Evolutionary conservation across 2,329 filamentous ascomycete species (phyloP), one percentile per base, ranked within the genome.

Genomic region (Hymenoscyphus scutula): DNA sequence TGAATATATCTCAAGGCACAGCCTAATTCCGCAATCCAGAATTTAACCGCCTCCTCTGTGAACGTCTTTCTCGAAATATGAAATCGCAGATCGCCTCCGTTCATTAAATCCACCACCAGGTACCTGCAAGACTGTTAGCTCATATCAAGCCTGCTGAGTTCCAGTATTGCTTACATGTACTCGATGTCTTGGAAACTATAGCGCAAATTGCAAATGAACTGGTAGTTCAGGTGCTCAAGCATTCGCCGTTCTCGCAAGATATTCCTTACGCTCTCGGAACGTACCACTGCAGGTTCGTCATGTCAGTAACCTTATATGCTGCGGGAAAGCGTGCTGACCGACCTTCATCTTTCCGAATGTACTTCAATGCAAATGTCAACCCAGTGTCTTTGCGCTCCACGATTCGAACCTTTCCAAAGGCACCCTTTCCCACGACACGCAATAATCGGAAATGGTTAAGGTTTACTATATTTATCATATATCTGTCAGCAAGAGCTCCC

Each of bases 171-270:
- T 73, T 82, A 97, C 92, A 99, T 89, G 78, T 99, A 99, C 77
- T 99, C 95, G 71, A 98, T 92, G 77, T 99, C 95, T 78, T 99
- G 95, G 75, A 99, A 99, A 78, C 93, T 97, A 80, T 98, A 99
- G 72, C 95, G 90, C 81, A 99, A 81, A 77, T 99, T 99, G 81
- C 94, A 98, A 70, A 99, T 90, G 76, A 98, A 99, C 29, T 94
- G 92, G 74, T 99, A 95, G 76, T 97, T 97, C 72, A 99, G 84
- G 76, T 98, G 92, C 79, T 99, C 93, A 74, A 99, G 85, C 95
- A 99, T 99, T 75, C 94, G 88, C 67, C 95, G 87, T 81, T 99
- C 95, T 71, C 95, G 89, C 74, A 99, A 95, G 70, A 99, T 99
- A 76, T 99, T 99, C 73, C 94, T 90, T 65, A 98, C 95, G 75